Percentiles rank a stretch among this genome's conserved stretches.
These are phyloP conservation scores for Talaromyces liani DNA, from an alignment of 495 filamentous ascomycete genomes.

Conservation along the genomic window DNA sequence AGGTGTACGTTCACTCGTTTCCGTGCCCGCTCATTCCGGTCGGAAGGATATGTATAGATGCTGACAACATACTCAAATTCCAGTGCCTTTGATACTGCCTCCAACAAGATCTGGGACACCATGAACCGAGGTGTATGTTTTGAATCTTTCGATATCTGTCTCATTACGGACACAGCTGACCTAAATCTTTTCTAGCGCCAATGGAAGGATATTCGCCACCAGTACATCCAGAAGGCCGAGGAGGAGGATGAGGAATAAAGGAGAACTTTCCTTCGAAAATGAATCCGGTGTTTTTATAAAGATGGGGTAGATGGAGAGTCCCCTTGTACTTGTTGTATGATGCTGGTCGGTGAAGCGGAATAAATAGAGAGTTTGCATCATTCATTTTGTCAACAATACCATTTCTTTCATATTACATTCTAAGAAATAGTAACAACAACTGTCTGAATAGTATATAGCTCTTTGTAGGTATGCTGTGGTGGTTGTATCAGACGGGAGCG, in stretches of 20 bases:
- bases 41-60: neutral
- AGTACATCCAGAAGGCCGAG: conserved; percentile 60
- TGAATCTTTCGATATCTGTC: neutral
- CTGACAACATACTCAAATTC: conserved; percentile 6
- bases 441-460: neutral
- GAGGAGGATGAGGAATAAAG: conserved; percentile 49
- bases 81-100: conserved; percentile 68
- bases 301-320: neutral
- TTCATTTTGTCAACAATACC: neutral
- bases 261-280: neutral
- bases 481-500: neutral
- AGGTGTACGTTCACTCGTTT: conserved; percentile 72
- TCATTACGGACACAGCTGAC: neutral
- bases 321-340: conserved; percentile 8
- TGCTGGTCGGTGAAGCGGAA: neutral
- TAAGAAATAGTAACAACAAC: neutral
- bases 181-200: conserved; percentile 57
- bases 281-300: neutral
- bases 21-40: neutral
- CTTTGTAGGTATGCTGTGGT: neutral
- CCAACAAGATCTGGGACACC: conserved; percentile 81
- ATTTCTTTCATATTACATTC: neutral
- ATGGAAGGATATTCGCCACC: conserved; percentile 98
- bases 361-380: conserved; percentile 4
- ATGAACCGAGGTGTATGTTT: conserved; percentile 80